Evolutionary conservation across 257 asterid genomes (phyloP), one percentile per base, ranked within the genome.

Genomic region (Orobanche coerulescens): DNA sequence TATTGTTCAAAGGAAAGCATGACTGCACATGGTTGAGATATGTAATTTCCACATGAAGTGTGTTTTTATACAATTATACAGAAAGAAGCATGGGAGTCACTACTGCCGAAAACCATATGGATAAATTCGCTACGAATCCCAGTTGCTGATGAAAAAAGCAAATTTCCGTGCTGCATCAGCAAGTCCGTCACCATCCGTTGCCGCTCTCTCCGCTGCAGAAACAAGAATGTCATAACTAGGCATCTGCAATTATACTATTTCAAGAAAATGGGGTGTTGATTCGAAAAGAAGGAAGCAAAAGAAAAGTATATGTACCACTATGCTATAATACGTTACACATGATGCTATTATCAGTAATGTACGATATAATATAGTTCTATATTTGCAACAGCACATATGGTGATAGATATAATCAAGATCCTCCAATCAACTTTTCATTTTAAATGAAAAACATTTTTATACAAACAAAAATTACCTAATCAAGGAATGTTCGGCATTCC

Each of bases 51-150:
- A 72, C 73, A 66, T 64, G 42, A 25, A 36, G 61, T 19, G 23
- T 50, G 68, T 78, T 74, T 74, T 75, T 65, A 69, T 67, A 74
- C 77, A 71, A 68, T 44, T 65, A 63, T 68, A 48, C 50, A 49
- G 62, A 48, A 52, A 65, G 42, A 65, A 61, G 63, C 57, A 57
- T 39, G 26, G 56, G 48, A 37, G 47, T 61, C 64, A 66, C 61
- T 39, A 43, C 31, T 61, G 59, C 62, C 65, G 50, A 42, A 36
- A 63, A 52, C 54, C 73, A 61, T 40, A 57, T 40, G 61, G 57
- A 34, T 23, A n/a, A n/a, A n/a, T n/a, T 24, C 53, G 67, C 71
- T 58, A 64, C 55, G 62, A 73, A 73, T 75, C 58, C 53, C 70
- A 73, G 61, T 70, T 61, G 57, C 59, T 11, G 34, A 67, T 43